Base-by-base conservation (phyloP, 495 filamentous ascomycete genomes). In the Annulohypoxylon bovei region DNA sequence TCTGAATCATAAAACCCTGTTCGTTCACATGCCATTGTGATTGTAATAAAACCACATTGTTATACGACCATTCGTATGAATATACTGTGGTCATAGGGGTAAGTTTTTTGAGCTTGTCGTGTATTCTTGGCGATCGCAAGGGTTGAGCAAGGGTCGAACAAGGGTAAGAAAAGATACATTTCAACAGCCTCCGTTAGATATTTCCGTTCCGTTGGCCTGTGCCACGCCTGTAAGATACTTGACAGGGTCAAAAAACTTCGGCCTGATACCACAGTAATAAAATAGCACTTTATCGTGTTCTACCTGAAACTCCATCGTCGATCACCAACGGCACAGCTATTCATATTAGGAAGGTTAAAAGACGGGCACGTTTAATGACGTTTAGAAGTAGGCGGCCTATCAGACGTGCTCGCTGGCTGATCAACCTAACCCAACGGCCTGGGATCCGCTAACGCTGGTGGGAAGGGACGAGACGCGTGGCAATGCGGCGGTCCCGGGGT, bases 321-420 rank as follows among this genome's bases (percentile, higher is more conserved):
- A 64, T 49, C 37, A 22, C 32, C 52, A 42, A 33, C 52, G 68
- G 42, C 32, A 40, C 25, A 37, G 57, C 32, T 52, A 62, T 58
- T 68, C 44, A 27, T 3, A 52, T 62, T 59, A 54, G 62, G 68
- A 59, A 67, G 58, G 62, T 66, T 56, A 44, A 6, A 2, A 28
- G 67, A 22, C 30, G 44, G 23, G 50, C 18, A 47, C 46, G 18
- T 33, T 50, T 57, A 64, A 55, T 53, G 49, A 53, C 37, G 44
- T 25, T 16, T 14, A 46, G 3, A 9, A 11, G 22, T 9, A 9
- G 30, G 9, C 18, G 49, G 42, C 55, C 55, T 67, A 67, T 60
- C 16, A 28, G 18, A 27, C 23, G 32, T 27, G 20, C 22, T n/a
- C 20, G 28, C 16, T 7, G 27, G 27, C 12, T 42, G 25, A 39